Evolutionary conservation across 2,329 filamentous ascomycete species (phyloP).

Genomic region (Epichloe uncinata): DNA sequence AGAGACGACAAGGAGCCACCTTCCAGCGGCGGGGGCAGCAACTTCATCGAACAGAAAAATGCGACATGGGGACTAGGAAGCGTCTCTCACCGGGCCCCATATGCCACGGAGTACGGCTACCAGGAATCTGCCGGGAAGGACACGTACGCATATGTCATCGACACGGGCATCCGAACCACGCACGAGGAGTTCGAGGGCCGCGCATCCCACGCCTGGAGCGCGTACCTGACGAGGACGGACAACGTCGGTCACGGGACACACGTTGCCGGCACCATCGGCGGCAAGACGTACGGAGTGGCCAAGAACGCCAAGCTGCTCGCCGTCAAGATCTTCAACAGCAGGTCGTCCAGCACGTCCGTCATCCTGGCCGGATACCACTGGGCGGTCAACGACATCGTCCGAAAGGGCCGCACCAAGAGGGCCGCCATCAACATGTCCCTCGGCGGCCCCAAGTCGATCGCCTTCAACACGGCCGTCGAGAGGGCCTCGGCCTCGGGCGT

Average conservation of each 20-base stretch:
- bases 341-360: constrained; percentile 9
- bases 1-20: not conserved
- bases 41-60: not conserved
- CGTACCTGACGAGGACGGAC: not conserved
- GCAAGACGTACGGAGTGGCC: constrained; percentile 17
- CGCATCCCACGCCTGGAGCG: not conserved
- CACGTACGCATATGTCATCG: constrained; percentile 4
- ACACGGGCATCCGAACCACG: not conserved
- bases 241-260: not conserved
- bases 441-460: constrained; percentile 8
- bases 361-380: constrained; percentile 22
- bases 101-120: not conserved
- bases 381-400: constrained; percentile 21
- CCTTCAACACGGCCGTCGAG: constrained; percentile 10
- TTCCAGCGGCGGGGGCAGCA: not conserved
- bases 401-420: constrained; percentile 13
- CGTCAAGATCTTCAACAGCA: constrained; percentile 26
- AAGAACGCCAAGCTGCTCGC: constrained; percentile 28
- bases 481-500: constrained; percentile 12
- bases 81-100: constrained; percentile 1
- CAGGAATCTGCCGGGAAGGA: not conserved
- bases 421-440: constrained; percentile 35
- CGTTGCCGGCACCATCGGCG: constrained; percentile 1
- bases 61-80: constrained; percentile 1
- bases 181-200: constrained; percentile 3